These are phyloP conservation scores for Euphrasia confusa DNA, from an alignment of 257 asterid genomes.

Conservation along the genomic window DNA sequence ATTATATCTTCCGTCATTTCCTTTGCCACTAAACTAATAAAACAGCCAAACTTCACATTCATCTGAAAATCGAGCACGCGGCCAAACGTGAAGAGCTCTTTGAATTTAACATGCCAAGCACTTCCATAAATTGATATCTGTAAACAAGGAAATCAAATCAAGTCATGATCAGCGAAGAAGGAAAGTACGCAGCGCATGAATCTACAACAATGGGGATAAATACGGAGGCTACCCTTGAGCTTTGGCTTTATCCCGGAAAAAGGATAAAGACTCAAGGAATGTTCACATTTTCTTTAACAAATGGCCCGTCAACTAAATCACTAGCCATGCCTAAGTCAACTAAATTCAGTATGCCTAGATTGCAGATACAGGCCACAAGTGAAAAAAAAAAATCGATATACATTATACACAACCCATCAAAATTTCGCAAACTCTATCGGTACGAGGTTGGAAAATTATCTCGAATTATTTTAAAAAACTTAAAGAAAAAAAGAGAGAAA, in stretches of 20 bases:
- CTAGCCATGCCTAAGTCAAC: conserved; percentile 3
- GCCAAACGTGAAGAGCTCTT: neutral
- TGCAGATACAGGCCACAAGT: neutral
- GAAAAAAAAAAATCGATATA: conserved; percentile 5
- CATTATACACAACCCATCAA: neutral
- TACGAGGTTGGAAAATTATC: neutral
- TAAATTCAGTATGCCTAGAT: conserved; percentile 2
- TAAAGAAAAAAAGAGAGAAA: neutral
- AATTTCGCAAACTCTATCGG: neutral
- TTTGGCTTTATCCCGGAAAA: neutral
- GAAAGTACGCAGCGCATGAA: neutral
- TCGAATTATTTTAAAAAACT: neutral
- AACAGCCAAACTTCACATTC: neutral
- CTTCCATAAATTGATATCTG: conserved; percentile 1
- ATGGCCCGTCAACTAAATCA: neutral
- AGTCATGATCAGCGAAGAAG: neutral
- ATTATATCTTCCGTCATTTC: neutral
- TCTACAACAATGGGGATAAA: neutral
- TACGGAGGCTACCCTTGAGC: neutral
- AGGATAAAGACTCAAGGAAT: neutral
- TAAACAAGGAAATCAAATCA: neutral
- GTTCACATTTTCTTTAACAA: neutral
- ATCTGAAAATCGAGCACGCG: conserved; percentile 9
- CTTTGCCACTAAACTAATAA: neutral
- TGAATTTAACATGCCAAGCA: neutral